Evolutionary conservation across 176 grass and related monocot species (phyloP).

Genomic region (Ensete glaucum): DNA sequence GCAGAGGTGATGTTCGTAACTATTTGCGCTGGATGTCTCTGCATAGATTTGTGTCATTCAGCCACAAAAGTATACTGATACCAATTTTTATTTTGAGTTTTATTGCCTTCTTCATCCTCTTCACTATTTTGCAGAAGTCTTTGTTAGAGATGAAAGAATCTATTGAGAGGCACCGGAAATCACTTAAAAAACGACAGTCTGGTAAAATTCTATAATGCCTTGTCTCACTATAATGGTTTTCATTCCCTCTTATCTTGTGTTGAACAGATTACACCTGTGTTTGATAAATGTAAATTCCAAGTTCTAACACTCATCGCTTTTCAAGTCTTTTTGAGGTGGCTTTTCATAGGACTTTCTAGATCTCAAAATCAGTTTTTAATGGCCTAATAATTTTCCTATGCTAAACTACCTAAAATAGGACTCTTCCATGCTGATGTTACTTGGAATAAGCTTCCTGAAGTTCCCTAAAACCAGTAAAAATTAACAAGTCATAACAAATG

Average conservation of each 20-base stretch:
- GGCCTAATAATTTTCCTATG: too few species aligned
- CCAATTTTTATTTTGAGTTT: neutral
- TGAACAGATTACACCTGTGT: neutral
- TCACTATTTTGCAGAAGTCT: slow-evolving; percentile 63
- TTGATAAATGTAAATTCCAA: neutral
- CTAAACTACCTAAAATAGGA: too few species aligned
- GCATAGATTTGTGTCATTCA: neutral
- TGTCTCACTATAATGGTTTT: neutral
- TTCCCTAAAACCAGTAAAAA: too few species aligned
- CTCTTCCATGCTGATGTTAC: too few species aligned
- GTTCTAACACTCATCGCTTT: neutral
- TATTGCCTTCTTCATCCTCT: neutral
- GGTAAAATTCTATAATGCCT: slow-evolving; percentile 36
- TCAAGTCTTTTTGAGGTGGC: too few species aligned
- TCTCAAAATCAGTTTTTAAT: too few species aligned
- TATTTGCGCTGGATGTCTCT: neutral
- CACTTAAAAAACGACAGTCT: slow-evolving; percentile 80
- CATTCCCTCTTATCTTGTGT: neutral
- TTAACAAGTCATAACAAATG: too few species aligned
- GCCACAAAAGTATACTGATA: neutral
- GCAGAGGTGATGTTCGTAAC: neutral
- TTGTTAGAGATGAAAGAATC: slow-evolving; percentile 86
- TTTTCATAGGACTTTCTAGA: too few species aligned
- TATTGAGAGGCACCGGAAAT: slow-evolving; percentile 93
- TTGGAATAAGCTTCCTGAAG: too few species aligned